A percentile compares a stretch with the other conserved stretches of the same genome.
These are phyloP conservation scores for Phytophthora fragariaefolia DNA, from an alignment of 352 stramenopile species.

Conservation along the genomic window DNA sequence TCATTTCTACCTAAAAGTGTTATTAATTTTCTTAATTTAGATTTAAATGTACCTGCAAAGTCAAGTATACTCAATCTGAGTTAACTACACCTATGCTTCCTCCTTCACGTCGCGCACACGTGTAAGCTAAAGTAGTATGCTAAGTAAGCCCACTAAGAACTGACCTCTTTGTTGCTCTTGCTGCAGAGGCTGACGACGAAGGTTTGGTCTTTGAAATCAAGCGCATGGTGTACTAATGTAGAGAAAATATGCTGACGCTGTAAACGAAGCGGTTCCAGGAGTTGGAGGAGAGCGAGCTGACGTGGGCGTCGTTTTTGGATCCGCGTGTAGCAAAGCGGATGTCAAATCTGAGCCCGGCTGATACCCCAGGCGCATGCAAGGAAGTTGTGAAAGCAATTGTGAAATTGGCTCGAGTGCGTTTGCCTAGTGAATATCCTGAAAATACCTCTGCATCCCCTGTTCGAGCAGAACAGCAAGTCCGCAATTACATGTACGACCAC, in stretches of 20 bases:
- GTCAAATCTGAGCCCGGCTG: neutral
- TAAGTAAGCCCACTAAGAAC: no score
- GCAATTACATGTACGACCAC: neutral
- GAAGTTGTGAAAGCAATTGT: neutral
- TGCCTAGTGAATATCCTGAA: neutral
- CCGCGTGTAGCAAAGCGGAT: neutral
- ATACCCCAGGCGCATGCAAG: neutral
- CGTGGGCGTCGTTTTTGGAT: neutral
- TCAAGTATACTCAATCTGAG: no score
- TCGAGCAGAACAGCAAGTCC: neutral
- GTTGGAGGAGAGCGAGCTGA: neutral
- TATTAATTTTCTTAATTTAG: no score
- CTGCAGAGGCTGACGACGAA: neutral
- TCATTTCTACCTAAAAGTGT: no score
- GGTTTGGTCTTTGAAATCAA: neutral
- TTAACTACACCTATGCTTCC: no score
- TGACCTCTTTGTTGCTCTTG: neutral
- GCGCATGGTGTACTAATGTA: neutral
- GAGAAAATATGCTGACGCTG: neutral
- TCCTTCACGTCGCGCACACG: no score
- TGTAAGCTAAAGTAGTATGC: no score
- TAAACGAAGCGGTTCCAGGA: neutral
- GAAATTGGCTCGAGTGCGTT: neutral
- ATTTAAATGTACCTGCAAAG: no score
- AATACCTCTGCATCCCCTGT: neutral